phyloP scores from a whole-genome alignment of 768 basidiomycete genomes.

The Mycena olivaceomarginata region DNA sequence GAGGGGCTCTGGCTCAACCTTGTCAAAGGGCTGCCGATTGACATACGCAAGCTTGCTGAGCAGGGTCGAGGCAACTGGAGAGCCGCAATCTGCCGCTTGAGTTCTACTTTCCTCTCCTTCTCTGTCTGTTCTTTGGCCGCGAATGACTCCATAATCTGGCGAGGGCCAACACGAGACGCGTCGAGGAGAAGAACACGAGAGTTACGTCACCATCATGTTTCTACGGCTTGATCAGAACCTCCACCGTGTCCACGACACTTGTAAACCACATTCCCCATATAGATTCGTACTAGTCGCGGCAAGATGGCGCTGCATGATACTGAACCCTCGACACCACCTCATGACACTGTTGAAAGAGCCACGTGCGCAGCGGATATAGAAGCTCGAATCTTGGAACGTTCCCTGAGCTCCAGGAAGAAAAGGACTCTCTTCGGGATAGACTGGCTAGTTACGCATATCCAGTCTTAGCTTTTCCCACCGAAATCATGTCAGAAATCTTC shows the following conservation, averaged over 20 bases:
- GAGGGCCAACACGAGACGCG: conserved; percentile 11
- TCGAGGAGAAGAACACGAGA: neutral
- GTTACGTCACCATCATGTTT: neutral
- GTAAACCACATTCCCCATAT: too few relatives aligned
- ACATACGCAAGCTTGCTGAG: conserved; percentile 36
- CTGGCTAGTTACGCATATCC: conserved; percentile 17
- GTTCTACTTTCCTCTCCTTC: too few relatives aligned
- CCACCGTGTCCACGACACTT: too few relatives aligned
- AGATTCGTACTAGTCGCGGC: too few relatives aligned
- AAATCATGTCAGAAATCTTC: conserved; percentile 13
- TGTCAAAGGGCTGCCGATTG: conserved; percentile 29
- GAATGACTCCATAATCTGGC: conserved; percentile 54
- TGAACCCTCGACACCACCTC: too few relatives aligned
- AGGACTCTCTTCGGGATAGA: neutral
- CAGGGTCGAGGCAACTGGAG: conserved; percentile 66
- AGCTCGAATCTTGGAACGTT: too few relatives aligned
- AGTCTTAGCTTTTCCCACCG: conserved; percentile 2
- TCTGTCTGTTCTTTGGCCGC: too few relatives aligned
- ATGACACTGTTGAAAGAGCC: too few relatives aligned
- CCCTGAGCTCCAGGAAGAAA: neutral
- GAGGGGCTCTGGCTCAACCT: conserved; percentile 33
- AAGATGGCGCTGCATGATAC: too few relatives aligned
- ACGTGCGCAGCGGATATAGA: too few relatives aligned
- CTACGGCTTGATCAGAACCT: too few relatives aligned
- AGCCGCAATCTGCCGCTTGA: too few relatives aligned